Evolutionary conservation across 305 asterid genomes (phyloP).

Genomic region (Fraxinus platypoda): DNA sequence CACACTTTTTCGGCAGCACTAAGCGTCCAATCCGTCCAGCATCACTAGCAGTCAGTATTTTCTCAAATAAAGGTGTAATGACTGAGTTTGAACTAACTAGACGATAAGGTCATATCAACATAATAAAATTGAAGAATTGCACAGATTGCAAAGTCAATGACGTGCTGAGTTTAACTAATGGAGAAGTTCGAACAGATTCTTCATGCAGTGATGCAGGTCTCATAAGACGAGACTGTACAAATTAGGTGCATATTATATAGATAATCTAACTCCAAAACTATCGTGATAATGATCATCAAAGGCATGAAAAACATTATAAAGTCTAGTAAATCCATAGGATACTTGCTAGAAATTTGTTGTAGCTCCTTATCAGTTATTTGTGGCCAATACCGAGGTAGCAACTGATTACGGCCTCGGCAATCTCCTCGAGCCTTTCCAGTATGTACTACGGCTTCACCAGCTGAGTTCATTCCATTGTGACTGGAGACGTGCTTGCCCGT

Average conservation of each 20-base stretch:
- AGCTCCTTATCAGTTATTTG: constrained; percentile 63
- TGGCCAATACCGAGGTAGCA: constrained; percentile 70
- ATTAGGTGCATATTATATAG: constrained; percentile 9
- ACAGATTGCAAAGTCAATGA: constrained; percentile 15
- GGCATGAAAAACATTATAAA: constrained; percentile 16
- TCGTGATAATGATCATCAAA: constrained; percentile 21
- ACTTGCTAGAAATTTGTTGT: constrained; percentile 67
- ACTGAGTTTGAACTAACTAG: constrained; percentile 62
- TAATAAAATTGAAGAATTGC: constrained; percentile 19
- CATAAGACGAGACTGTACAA: constrained; percentile 8
- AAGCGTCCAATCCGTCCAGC: constrained; percentile 96
- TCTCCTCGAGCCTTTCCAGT: constrained; percentile 54
- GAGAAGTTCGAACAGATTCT: constrained; percentile 11
- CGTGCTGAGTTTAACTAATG: constrained; percentile 12
- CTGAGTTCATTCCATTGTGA: constrained; percentile 41
- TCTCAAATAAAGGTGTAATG: constrained; percentile 87
- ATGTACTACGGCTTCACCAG: constrained; percentile 43
- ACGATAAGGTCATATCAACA: constrained; percentile 53
- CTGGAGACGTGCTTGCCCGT: constrained; percentile 42
- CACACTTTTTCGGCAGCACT: constrained; percentile 93
- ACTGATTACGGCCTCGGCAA: constrained; percentile 52
- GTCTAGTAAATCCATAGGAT: constrained; percentile 47
- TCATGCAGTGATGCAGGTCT: constrained; percentile 14
- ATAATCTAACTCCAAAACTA: background rate
- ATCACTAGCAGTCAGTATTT: constrained; percentile 93